Evolutionary conservation across 2,329 filamentous ascomycete genomes (phyloP).

Genomic region (Fusarium sp.): DNA sequence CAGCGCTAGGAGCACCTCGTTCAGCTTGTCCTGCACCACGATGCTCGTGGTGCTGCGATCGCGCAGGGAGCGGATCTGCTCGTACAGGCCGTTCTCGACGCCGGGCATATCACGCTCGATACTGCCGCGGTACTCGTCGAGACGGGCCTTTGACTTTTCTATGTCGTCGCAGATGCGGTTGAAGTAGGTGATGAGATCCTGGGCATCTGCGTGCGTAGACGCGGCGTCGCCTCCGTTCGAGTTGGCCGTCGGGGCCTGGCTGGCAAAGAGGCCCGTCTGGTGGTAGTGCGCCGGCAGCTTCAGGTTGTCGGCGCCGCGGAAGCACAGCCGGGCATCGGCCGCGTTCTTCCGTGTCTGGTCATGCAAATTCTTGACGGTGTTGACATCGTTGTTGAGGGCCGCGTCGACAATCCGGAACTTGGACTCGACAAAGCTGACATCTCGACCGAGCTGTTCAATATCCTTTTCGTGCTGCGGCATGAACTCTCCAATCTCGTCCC

Average conservation of each 20-base stretch:
- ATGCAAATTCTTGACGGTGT: conserved; percentile 74
- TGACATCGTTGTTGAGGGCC: conserved; percentile 66
- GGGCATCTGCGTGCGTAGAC: conserved; percentile 53
- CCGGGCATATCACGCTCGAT: conserved; percentile 62
- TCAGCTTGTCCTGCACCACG: conserved; percentile 53
- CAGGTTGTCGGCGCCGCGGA: conserved; percentile 80
- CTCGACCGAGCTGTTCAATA: conserved; percentile 59
- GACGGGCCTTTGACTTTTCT: conserved; percentile 56
- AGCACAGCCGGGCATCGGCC: conserved; percentile 76
- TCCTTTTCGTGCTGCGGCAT: conserved; percentile 67
- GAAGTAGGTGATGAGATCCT: conserved; percentile 59
- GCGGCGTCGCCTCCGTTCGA: conserved; percentile 49
- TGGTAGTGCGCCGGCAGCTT: conserved; percentile 73
- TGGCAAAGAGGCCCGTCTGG: conserved; percentile 58
- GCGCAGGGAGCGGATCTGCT: conserved; percentile 54
- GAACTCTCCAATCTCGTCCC: conserved; percentile 80
- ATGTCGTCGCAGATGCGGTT: conserved; percentile 58
- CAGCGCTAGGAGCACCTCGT: conserved; percentile 53
- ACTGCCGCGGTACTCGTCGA: conserved; percentile 59
- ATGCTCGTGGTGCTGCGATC: conserved; percentile 48
- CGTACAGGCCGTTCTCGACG: conserved; percentile 60
- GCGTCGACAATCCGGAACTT: conserved; percentile 60
- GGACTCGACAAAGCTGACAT: conserved; percentile 63
- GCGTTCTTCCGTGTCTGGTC: conserved; percentile 70
- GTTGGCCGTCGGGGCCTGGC: conserved; percentile 44